Evolutionary conservation across 495 filamentous ascomycete species (phyloP), one percentile per base, ranked within the genome.

Genomic region (Aspergillus nidulans): DNA sequence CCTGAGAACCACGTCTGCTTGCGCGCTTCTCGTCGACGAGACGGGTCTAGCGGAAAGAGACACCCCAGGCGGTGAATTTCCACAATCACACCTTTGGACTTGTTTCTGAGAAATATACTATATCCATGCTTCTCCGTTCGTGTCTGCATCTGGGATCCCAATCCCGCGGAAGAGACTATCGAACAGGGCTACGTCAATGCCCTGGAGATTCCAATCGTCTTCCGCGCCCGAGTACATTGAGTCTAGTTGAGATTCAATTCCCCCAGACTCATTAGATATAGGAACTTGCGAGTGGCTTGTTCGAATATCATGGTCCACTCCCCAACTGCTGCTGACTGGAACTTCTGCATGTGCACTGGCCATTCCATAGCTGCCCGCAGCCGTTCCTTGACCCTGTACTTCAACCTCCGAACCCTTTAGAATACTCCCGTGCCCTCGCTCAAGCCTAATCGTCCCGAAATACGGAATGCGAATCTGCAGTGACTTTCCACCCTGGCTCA

Each of bases 371-470:
- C 18, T 5, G 15, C 4, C 30, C 15, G 30, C 30, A 36, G n/a
- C n/a, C n/a, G n/a, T n/a, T n/a, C n/a, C 13, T 36, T 36, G 15
- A n/a, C 13, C 36, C 36, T 16, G 23, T 9, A n/a, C 10, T 15
- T 15, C 18, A 3, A 6, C 0, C 53, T 41, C 19, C 18, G 42
- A 40, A 9, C 12, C 48, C 46, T 49, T 49, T 6, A 16, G 19
- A 12, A 39, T 34, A 10, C 34, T 4, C 24, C 41, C 46, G 21
- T 42, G 32, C 24, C 36, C 47, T 16, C 42, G 32, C 26, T 67
- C 66, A 41, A 73, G 63, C 9, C 60, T 60, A 36, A 75, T 68
- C 4, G 58, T 68, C 1, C 73, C 75, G 60, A 74, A 71, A 49
- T 72, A 73, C 1, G 75, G 73, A 43, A 77, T 71, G 12, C 64